Conservation (phyloP, 202 grass and related monocot genomes). For the Panicum virgatum region DNA sequence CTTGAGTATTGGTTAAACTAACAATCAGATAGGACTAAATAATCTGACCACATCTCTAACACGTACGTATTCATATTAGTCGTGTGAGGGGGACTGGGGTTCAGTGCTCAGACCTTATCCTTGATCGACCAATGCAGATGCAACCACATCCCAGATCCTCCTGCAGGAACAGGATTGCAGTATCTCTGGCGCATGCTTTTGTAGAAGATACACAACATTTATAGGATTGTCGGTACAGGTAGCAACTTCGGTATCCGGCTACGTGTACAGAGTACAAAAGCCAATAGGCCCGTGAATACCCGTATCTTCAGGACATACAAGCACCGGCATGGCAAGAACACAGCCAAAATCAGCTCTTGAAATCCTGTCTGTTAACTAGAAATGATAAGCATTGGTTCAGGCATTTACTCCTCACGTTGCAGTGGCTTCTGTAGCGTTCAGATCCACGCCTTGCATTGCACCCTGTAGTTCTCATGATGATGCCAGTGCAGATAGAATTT, state of each 20-base stretch:
- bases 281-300: slow-evolving; percentile 1
- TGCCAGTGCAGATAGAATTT: slow-evolving; percentile 15
- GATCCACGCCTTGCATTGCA: background rate
- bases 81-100: background rate
- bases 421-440: slow-evolving; percentile 7
- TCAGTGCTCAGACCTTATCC: background rate
- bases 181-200: background rate
- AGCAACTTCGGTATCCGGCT: slow-evolving; percentile 1
- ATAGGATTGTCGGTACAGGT: background rate
- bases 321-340: background rate
- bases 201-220: slow-evolving; percentile 29
- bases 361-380: background rate
- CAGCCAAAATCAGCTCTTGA: background rate
- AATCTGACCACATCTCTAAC: background rate
- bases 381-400: slow-evolving; percentile 6
- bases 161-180: background rate
- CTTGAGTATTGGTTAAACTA: background rate
- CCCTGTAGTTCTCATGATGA: background rate
- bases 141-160: slow-evolving; percentile 4
- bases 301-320: background rate
- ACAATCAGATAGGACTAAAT: background rate
- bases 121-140: background rate
- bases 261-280: slow-evolving; percentile 5
- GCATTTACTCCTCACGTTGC: slow-evolving; percentile 35
- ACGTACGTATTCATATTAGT: background rate